Evolutionary conservation across 371 early-diverging fungal genomes (phyloP), one percentile per base, ranked within the genome.

Genomic region (Phascolomyces articulosus): DNA sequence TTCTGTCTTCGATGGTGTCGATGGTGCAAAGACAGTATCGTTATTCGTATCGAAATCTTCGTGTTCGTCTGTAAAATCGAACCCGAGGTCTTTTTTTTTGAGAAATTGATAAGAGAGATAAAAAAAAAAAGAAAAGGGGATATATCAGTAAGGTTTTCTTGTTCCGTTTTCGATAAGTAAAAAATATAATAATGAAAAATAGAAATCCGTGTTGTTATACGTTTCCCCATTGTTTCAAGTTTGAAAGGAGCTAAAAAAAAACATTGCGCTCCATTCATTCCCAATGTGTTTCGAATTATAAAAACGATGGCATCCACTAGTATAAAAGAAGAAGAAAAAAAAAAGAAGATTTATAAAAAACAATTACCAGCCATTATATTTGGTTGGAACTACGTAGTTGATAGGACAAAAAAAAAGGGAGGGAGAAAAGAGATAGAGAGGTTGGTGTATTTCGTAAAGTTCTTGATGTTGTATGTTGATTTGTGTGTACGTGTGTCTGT

Each of bases 61-160:
- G 21, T 71, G 73, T 40, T 80, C 80, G 58, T 75, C 75, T 40
- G 75, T 41, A 63, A 80, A 77, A 65, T 80, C 80, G 64, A 80
- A 80, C 55, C 80, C 80, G 74, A 80, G 80, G 70, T 80, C 80
- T 80, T 40, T 24, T n/a, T n/a, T n/a, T n/a, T n/a, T n/a, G n/a
- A n/a, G n/a, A n/a, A n/a, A 40, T 56, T 23, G 26, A 31, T 56
- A 41, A n/a, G 24, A 40, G n/a, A 49, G 55, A 48, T 13, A 40
- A n/a, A 26, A 56, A 26, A 40, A 29, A n/a, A n/a, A n/a, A n/a
- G n/a, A n/a, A n/a, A 11, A 34, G 2, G 34, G 40, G 38, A 28
- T 4, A 27, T 24, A 29, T 41, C 18, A 41, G 34, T 26, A 41
- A 7, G 10, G 21, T 44, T 31, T 40, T 20, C 49, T 31, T 26